phyloP scores from a whole-genome alignment of 2,329 filamentous ascomycete species.

The Colletotrichum siamense region DNA sequence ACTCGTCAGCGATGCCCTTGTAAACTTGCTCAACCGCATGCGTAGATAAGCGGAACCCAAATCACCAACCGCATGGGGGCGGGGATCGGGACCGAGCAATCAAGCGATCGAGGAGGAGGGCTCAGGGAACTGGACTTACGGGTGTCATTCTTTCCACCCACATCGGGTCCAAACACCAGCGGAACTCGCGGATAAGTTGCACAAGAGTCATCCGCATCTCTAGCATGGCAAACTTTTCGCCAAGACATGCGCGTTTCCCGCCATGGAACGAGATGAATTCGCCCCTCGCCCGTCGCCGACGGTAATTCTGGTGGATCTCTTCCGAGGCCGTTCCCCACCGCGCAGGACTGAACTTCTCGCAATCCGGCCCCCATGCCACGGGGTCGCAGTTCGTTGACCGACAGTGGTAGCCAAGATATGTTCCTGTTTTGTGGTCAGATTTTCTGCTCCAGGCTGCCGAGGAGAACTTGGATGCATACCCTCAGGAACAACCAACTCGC shows the following conservation, averaged over 20 bases:
- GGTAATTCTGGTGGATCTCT: constrained; percentile 39
- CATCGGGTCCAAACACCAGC: constrained; percentile 35
- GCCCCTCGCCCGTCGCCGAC: constrained; percentile 38
- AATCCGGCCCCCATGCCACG: constrained; percentile 32
- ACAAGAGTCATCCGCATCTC: constrained; percentile 39
- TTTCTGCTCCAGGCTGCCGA: not conserved
- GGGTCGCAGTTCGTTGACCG: constrained; percentile 43
- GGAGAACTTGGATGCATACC: not conserved
- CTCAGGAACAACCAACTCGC: constrained; percentile 35
- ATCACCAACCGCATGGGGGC: not conserved
- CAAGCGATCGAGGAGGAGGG: not conserved
- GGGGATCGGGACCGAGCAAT: not conserved
- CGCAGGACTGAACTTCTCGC: constrained; percentile 41
- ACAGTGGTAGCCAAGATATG: constrained; percentile 45
- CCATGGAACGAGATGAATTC: constrained; percentile 49
- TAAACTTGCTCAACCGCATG: not conserved
- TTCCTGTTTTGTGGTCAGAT: constrained; percentile 27
- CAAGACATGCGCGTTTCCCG: constrained; percentile 43
- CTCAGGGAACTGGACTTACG: constrained; percentile 26
- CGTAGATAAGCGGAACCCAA: not conserved
- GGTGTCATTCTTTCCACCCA: constrained; percentile 37
- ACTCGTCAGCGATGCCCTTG: not conserved
- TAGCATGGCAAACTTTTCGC: constrained; percentile 44
- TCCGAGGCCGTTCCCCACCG: constrained; percentile 41
- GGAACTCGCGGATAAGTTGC: constrained; percentile 30